These are phyloP conservation scores for Starmerella apicola DNA, from an alignment of 805 yeast genomes.

Conservation along the genomic window DNA sequence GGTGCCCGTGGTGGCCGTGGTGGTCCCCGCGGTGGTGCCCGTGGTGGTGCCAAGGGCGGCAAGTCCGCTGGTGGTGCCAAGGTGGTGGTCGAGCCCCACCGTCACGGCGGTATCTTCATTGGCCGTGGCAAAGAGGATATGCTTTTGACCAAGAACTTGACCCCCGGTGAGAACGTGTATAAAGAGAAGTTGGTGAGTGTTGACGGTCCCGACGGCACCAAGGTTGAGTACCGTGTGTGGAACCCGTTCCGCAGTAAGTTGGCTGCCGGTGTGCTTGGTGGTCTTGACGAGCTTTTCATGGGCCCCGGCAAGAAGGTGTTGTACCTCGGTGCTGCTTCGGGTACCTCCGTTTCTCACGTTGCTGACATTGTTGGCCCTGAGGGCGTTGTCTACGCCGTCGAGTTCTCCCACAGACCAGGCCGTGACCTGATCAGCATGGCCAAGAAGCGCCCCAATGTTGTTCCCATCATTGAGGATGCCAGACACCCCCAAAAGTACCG, in stretches of 20 bases:
- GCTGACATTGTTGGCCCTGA: slow-evolving; percentile 98
- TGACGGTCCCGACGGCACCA: slow-evolving; percentile 80
- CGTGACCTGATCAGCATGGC: slow-evolving; percentile 99
- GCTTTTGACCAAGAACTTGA: slow-evolving; percentile 88
- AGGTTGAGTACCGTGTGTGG: slow-evolving; percentile 99
- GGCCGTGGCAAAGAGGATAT: slow-evolving; percentile 99
- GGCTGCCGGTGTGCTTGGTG: slow-evolving; percentile 99
- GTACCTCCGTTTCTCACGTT: slow-evolving; percentile 97
- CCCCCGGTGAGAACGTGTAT: slow-evolving; percentile 97
- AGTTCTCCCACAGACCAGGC: slow-evolving; percentile 99
- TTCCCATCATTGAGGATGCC: slow-evolving; percentile 98
- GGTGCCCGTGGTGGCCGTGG: slow-evolving; percentile 35
- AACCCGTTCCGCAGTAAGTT: slow-evolving; percentile 98
- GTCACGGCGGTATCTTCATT: slow-evolving; percentile 95
- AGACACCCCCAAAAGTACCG: slow-evolving; percentile 99
- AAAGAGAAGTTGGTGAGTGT: slow-evolving; percentile 94
- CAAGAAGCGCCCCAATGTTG: slow-evolving; percentile 98
- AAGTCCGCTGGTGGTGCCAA: slow-evolving; percentile 66
- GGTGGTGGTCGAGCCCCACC: slow-evolving; percentile 96
- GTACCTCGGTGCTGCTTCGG: slow-evolving; percentile 98
- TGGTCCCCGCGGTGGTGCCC: slow-evolving; percentile 31
- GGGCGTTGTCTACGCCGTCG: slow-evolving; percentile 97
- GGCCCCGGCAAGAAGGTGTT: slow-evolving; percentile 97
- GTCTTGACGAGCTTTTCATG: slow-evolving; percentile 93
- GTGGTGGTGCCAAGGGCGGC: slow-evolving; percentile 46